phyloP scores from a whole-genome alignment of 2,329 filamentous ascomycete species.

The Fulvia fulva region DNA sequence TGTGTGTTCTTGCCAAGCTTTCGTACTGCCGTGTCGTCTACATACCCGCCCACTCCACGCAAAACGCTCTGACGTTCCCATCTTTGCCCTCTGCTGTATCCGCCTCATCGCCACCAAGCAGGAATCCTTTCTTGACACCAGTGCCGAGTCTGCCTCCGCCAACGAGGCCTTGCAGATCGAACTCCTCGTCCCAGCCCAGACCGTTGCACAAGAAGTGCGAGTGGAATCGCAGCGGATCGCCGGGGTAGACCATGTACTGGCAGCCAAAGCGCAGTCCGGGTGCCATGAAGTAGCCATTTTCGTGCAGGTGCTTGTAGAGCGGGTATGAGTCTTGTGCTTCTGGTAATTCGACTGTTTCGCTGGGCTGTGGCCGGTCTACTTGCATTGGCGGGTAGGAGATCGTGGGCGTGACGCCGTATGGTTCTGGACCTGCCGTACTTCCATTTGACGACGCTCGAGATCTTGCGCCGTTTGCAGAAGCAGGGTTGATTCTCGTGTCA shows the following conservation, averaged over 20 bases:
- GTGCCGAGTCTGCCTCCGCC: slow-evolving; percentile 84
- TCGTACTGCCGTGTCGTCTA: slow-evolving; percentile 39
- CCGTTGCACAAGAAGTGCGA: slow-evolving; percentile 88
- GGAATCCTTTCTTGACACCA: slow-evolving; percentile 90
- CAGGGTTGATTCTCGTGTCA: slow-evolving; percentile 22
- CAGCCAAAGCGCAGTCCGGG: slow-evolving; percentile 93
- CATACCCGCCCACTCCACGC: slow-evolving; percentile 92
- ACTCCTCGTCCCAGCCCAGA: slow-evolving; percentile 80
- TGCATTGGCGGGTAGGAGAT: slow-evolving; percentile 46
- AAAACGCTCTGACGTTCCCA: slow-evolving; percentile 64
- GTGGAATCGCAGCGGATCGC: slow-evolving; percentile 90
- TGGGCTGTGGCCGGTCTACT: slow-evolving; percentile 2
- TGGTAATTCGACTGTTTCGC: slow-evolving; percentile 30
- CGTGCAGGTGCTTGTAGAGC: slow-evolving; percentile 76
- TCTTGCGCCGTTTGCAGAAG: slow-evolving; percentile 10
- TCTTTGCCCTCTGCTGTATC: slow-evolving; percentile 37
- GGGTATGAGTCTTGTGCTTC: slow-evolving; percentile 58
- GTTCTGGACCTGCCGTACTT: slow-evolving; percentile 11
- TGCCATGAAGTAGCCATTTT: slow-evolving; percentile 77
- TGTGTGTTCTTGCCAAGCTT: no score
- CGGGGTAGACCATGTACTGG: slow-evolving; percentile 90
- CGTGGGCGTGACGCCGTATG: slow-evolving; percentile 45
- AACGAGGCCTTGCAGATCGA: slow-evolving; percentile 79
- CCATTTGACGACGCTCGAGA: slow-evolving; percentile 15
- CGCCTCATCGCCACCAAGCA: slow-evolving; percentile 67